phyloP scores from a whole-genome alignment of 1,284 basidiomycete species.

The Ceratobasidium sp. region DNA sequence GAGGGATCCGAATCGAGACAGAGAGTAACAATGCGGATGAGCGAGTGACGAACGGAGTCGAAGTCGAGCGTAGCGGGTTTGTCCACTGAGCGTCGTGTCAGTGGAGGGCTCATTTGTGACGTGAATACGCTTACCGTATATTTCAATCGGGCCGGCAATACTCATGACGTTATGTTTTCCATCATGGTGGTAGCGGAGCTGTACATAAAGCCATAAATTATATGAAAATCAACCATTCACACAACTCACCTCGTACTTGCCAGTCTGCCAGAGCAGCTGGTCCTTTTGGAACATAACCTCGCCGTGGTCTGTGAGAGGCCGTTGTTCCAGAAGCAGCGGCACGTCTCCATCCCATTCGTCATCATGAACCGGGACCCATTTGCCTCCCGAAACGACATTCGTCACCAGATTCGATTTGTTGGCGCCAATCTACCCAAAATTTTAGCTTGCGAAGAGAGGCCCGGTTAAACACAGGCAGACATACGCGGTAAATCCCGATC shows the following conservation, averaged over 20 bases:
- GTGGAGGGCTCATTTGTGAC: not conserved
- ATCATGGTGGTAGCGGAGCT: slow-evolving; percentile 89
- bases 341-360: slow-evolving; percentile 94
- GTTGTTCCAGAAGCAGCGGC: slow-evolving; percentile 61
- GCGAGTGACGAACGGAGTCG: slow-evolving; percentile 68
- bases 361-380: slow-evolving; percentile 91
- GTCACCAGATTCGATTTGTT: slow-evolving; percentile 87
- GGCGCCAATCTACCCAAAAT: slow-evolving; percentile 73
- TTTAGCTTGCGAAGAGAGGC: not conserved
- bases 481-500: slow-evolving; percentile 91
- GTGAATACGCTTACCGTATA: slow-evolving; percentile 72
- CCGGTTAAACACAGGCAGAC: slow-evolving; percentile 45
- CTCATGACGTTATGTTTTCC: slow-evolving; percentile 97
- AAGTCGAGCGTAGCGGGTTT: slow-evolving; percentile 71
- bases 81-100: slow-evolving; percentile 64
- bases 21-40: slow-evolving; percentile 82
- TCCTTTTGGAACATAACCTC: slow-evolving; percentile 80
- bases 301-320: slow-evolving; percentile 62
- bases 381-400: slow-evolving; percentile 84
- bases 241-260: slow-evolving; percentile 81
- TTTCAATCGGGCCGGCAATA: slow-evolving; percentile 83
- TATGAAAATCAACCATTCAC: not conserved
- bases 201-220: not conserved
- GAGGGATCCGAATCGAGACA: slow-evolving; percentile 88
- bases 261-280: slow-evolving; percentile 86